These are phyloP conservation scores for Termitomyces sp. DNA, from an alignment of 768 basidiomycete genomes.

Conservation along the genomic window DNA sequence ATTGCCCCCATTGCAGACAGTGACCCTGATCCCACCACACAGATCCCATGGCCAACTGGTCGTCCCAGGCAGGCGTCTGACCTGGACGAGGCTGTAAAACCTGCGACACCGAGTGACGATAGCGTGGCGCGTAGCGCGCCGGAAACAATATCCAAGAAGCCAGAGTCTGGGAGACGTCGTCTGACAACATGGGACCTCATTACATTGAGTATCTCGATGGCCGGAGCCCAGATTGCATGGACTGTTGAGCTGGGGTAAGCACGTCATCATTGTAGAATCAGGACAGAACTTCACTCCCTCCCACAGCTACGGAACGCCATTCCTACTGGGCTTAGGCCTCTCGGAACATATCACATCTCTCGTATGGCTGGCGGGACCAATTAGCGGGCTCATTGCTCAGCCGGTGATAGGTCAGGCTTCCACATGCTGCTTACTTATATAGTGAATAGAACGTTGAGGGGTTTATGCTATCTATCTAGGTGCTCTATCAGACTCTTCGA, in stretches of 20 bases:
- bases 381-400: slow-evolving; percentile 93
- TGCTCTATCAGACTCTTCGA: slow-evolving; percentile 92
- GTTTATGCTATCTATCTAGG: slow-evolving; percentile 50
- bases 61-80: slow-evolving; percentile 25
- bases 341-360: slow-evolving; percentile 89
- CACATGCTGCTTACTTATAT: slow-evolving; percentile 20
- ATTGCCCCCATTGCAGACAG: slow-evolving; percentile 59
- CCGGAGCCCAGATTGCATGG: slow-evolving; percentile 93
- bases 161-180: slow-evolving; percentile 32
- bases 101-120: slow-evolving; percentile 14
- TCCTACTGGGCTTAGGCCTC: slow-evolving; percentile 66
- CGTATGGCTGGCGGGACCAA: slow-evolving; percentile 95
- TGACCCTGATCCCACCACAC: slow-evolving; percentile 73
- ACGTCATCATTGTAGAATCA: slow-evolving; percentile 10
- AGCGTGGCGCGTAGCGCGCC: slow-evolving; percentile 10
- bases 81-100: slow-evolving; percentile 5
- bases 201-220: slow-evolving; percentile 88
- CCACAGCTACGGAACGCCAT: slow-evolving; percentile 92
- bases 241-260: slow-evolving; percentile 92
- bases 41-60: slow-evolving; percentile 71
- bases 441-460: slow-evolving; percentile 18
- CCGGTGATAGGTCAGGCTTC: slow-evolving; percentile 83
- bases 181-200: slow-evolving; percentile 71
- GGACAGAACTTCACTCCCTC: slow-evolving; percentile 15
- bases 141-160: slow-evolving; percentile 20